Conservation (phyloP, 1,284 basidiomycete genomes). For the Golubevia sp. region DNA sequence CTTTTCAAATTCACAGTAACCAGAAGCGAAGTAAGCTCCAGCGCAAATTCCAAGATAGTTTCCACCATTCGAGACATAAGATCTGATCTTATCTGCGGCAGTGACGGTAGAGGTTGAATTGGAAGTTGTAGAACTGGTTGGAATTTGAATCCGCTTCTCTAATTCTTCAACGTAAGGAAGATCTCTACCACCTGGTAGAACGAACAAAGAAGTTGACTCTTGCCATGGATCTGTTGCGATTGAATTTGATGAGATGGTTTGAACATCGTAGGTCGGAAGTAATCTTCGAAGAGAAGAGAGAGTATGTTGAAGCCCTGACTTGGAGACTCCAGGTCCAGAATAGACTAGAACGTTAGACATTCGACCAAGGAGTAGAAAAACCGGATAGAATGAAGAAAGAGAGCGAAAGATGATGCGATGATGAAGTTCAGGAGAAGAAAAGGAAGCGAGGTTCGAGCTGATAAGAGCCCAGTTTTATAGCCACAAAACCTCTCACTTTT, state of each 20-base stretch:
- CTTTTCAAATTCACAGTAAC: constrained; percentile 65
- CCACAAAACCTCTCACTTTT: too few species aligned
- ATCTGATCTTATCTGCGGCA: constrained; percentile 64
- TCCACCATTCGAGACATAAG: constrained; percentile 75
- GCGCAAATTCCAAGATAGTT: constrained; percentile 72
- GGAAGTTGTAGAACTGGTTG: neutral
- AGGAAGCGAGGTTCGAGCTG: too few species aligned
- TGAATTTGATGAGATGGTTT: constrained; percentile 25
- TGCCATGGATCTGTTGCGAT: constrained; percentile 47
- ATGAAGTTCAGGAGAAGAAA: too few species aligned
- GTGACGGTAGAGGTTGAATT: neutral
- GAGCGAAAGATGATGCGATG: too few species aligned
- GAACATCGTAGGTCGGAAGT: constrained; percentile 43
- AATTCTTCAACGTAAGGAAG: constrained; percentile 40
- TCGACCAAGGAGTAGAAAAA: too few species aligned
- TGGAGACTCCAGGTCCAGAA: constrained; percentile 43
- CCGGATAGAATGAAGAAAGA: too few species aligned
- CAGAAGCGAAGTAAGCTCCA: constrained; percentile 67
- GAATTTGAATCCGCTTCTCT: constrained; percentile 6
- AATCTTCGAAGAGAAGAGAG: constrained; percentile 28
- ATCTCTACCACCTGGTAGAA: constrained; percentile 45
- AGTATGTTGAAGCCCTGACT: constrained; percentile 46
- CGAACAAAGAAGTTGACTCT: constrained; percentile 29
- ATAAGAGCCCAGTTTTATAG: too few species aligned
- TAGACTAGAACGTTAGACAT: constrained; percentile 44